Base-by-base conservation (phyloP, 306 rosid genomes). In the Castanea crenata region DNA sequence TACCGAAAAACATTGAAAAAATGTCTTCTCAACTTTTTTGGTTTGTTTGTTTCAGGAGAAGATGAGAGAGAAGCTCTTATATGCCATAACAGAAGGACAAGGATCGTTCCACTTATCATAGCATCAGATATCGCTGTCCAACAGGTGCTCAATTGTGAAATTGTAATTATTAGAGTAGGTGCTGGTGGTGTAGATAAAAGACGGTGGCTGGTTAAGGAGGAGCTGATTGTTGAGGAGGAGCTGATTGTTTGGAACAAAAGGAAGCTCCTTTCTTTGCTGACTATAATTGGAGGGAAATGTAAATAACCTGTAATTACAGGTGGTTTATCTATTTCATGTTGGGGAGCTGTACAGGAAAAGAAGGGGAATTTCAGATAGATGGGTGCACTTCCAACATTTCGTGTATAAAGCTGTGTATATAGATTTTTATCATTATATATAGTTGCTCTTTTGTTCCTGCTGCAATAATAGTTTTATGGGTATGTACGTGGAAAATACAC, bases 21-120 rank as follows among this genome's bases (percentile, higher is more conserved):
- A 15, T 64, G 12, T 35, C 10, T 68, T 68, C 72, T 12, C 15
- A 32, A 71, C 38, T 19, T 23, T 61, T 55, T 65, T 72, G 51
- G 46, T 10, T 55, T 56, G n/a, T 70, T 35, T 10, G 67, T 83
- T 88, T 29, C 94, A 96, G 99, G 98, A 89, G 82, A 90, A 70
- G 84, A 93, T 93, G 99, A 93, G 83, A 82, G 99, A 96, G 90
- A 93, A 91, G 84, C 87, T 96, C 57, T 35, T 93, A 59, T 96
- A 93, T 78, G 99, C 99, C 82, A 91, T 96, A 71, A 89, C 88
- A 5, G 99, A 96, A 87, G 98, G 99, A 73, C 98, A 93, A 79
- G 98, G 99, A 71, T 93, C 99, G 19, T 96, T 96, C 88, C 99
- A 96, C 89, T 96, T 96, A 75, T 96, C 99, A 12, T 95, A 87